Base-by-base conservation (phyloP, 2,329 filamentous ascomycete genomes). In the Aureobasidium sp. region DNA sequence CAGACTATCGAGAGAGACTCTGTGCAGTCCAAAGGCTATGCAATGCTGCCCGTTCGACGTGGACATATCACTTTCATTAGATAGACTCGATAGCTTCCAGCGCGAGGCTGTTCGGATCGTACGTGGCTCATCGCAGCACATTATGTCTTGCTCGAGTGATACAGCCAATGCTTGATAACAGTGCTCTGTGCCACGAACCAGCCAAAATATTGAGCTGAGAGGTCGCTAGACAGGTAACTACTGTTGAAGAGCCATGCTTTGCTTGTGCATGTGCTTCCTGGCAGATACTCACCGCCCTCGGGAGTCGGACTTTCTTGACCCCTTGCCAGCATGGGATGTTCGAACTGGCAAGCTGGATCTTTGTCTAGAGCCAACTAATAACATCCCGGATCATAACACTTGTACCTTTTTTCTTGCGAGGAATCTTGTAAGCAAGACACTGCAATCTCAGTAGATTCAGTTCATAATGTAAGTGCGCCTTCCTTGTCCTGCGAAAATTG, bases 251-350 rank as follows among this genome's bases (percentile, higher is more conserved):
- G 17, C n/a, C 11, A 36, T 31, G 14, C 36, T 27, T 51, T 34
- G 17, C 27, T 29, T 31, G 25, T n/a, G 1, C 2, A n/a, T 34
- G 5, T 49, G n/a, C 29, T 34, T 44, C 25, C 25, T 34, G 25
- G 53, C 53, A 57, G 53, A 31, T 22, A 29, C n/a, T 57, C 39
- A 57, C 53, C 39, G 53, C 53, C 53, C 36, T 57, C 39, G 53
- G 53, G 2, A 29, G 27, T 57, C 53, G 53, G 49, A 52, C 12
- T n/a, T 52, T 52, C 12, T 34, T 25, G 31, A 39, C 25, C 52
- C 52, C 37, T 44, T 14, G 52, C 37, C 53, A 17, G 20, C 8
- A 29, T 41, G 36, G 53, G 25, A 47, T 42, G 53, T 57, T 45
- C 29, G 27, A 47, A 25, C 20, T 57, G 41, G 17, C 53, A 37